A percentile compares a stretch with the other conserved stretches of the same genome.
Evolutionary conservation across 2,329 filamentous ascomycete species (phyloP).

Genomic region (Fusarium neocosmosporiellum): DNA sequence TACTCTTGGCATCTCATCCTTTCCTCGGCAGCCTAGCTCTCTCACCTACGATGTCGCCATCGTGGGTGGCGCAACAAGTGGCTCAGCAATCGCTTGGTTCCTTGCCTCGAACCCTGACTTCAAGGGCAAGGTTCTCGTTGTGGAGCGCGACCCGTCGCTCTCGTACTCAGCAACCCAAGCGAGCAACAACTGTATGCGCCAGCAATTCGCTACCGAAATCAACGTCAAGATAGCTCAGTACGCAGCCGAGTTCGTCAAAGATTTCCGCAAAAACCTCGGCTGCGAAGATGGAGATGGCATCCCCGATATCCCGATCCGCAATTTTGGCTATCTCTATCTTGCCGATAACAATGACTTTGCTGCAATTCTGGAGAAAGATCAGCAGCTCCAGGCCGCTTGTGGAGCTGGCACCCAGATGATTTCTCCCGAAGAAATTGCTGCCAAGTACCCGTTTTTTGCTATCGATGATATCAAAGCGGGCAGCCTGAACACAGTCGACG

Average conservation of each 20-base stretch:
- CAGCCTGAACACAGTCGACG: constrained; percentile 18
- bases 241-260: constrained; percentile 16
- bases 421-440: constrained; percentile 6
- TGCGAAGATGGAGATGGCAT: not conserved
- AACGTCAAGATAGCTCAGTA: constrained; percentile 22
- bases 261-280: constrained; percentile 13
- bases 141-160: constrained; percentile 11
- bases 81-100: constrained; percentile 21
- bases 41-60: constrained; percentile 8
- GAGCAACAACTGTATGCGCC: constrained; percentile 26
- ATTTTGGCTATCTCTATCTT: constrained; percentile 24
- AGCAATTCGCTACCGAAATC: constrained; percentile 21
- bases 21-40: not conserved
- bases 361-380: constrained; percentile 1
- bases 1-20: not conserved
- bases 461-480: constrained; percentile 7
- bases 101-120: constrained; percentile 19
- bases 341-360: constrained; percentile 5
- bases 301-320: constrained; percentile 10
- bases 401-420: constrained; percentile 15
- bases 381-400: constrained; percentile 8
- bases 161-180: constrained; percentile 18
- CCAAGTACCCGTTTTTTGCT: constrained; percentile 14
- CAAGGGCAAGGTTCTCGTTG: constrained; percentile 13
- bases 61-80: constrained; percentile 20